Percentiles rank a stretch among this genome's conserved stretches.
Evolutionary conservation across 2,329 filamentous ascomycete species (phyloP).

Genomic region (Trichoderma koningiopsis): DNA sequence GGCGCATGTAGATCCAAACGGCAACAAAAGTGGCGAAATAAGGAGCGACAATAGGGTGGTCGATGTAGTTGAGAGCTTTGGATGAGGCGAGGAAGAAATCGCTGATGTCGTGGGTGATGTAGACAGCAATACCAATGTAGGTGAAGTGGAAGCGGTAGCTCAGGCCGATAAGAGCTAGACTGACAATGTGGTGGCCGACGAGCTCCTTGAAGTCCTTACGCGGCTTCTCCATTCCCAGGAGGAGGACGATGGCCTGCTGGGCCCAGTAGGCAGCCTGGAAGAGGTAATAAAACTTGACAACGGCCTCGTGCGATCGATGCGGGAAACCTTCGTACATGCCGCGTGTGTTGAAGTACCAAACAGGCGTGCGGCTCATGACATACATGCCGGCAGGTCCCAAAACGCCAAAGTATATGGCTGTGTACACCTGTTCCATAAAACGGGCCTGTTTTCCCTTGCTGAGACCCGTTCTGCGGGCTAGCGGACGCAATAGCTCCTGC

Average conservation of each 20-base stretch:
- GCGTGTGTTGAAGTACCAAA: slow-evolving; percentile 93
- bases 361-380: slow-evolving; percentile 86
- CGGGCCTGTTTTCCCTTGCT: slow-evolving; percentile 78
- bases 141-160: slow-evolving; percentile 98
- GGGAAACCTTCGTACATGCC: slow-evolving; percentile 91
- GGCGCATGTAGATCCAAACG: slow-evolving; percentile 87
- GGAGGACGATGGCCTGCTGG: slow-evolving; percentile 85
- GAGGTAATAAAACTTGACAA: slow-evolving; percentile 95
- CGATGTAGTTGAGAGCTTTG: slow-evolving; percentile 89
- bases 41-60: slow-evolving; percentile 73
- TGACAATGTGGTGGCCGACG: slow-evolving; percentile 88
- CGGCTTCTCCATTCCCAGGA: slow-evolving; percentile 88
- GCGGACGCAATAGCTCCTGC: slow-evolving; percentile 81
- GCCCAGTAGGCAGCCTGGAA: slow-evolving; percentile 95
- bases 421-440: slow-evolving; percentile 97
- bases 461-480: slow-evolving; percentile 71
- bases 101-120: slow-evolving; percentile 90
- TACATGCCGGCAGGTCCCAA: slow-evolving; percentile 84
- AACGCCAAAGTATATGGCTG: slow-evolving; percentile 83
- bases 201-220: slow-evolving; percentile 95
- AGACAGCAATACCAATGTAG: slow-evolving; percentile 90
- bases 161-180: slow-evolving; percentile 76
- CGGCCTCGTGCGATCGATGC: slow-evolving; percentile 74
- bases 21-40: slow-evolving; percentile 83
- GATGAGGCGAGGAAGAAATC: slow-evolving; percentile 96